Evolutionary conservation across 768 basidiomycete genomes (phyloP), one percentile per base, ranked within the genome.

Genomic region (Lactifluus rugatus): DNA sequence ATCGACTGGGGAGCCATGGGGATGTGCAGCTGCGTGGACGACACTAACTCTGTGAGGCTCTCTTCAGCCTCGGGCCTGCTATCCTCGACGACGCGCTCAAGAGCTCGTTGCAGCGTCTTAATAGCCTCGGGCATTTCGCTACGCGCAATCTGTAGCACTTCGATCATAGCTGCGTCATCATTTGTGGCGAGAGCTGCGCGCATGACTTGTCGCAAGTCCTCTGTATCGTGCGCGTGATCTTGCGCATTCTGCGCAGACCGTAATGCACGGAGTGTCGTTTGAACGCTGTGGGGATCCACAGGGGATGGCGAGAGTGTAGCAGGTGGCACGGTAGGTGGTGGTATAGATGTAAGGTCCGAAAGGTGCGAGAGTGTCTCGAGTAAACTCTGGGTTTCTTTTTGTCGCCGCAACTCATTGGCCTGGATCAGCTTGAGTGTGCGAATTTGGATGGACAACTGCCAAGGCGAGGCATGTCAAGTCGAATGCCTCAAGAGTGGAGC

Each of bases 101-200:
- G 71, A 16, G 81, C 81, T 23, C 88, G 72, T 70, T 88, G 87
- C 17, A 91, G 74, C 4, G 88, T 83, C 72, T 87, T 88, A 68
- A 89, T 82, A 13, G 87, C 87, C 68, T 91, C 89, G 1, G 84
- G 83, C 78, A 88, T 84, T 68, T 88, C 85, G 46, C 81, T 79
- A 47, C 81, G 72, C 34, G 76, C 76, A 45, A 85, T 78, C 62
- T 85, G 80, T 41, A 89, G 72, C 1, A 83, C 76, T 19, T 75
- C 72, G 32, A 87, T 70, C 76, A 89, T 81, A 62, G 81, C 78
- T 9, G 73, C 78, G 65, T 89, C 88, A 62, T 73, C 82, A 54
- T 78, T 78, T 6, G 78, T 73, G 52, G 75, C 73, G 28, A 87
- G 71, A 14, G 85, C 84, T 1, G 68, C 69, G 6, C 78, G 78